phyloP scores from a whole-genome alignment of 2,329 filamentous ascomycete species.

The Fonsecaea pedrosoi region DNA sequence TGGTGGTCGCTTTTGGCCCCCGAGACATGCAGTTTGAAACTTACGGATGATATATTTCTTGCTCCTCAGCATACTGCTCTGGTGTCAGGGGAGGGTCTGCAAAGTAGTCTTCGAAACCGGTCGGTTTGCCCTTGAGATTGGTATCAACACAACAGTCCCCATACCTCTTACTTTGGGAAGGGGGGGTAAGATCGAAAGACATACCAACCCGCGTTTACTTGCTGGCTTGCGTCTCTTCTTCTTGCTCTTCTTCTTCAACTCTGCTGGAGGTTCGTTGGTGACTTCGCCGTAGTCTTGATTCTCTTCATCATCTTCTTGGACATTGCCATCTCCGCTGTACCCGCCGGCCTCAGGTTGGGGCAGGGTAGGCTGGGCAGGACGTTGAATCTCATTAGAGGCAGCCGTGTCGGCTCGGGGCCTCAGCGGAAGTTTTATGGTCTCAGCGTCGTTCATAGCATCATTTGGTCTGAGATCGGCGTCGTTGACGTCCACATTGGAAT shows the following conservation, averaged over 20 bases:
- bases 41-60: constrained; percentile 70
- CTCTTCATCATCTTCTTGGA: constrained; percentile 10
- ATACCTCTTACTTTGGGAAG: not conserved
- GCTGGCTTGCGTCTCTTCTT: constrained; percentile 48
- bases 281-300: constrained; percentile 28
- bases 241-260: constrained; percentile 44
- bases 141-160: constrained; percentile 5
- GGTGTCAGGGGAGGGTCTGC: constrained; percentile 80
- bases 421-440: constrained; percentile 1
- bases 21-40: constrained; percentile 42
- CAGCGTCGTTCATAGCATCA: not conserved
- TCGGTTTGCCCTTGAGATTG: constrained; percentile 52
- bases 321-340: constrained; percentile 5
- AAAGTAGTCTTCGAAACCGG: constrained; percentile 81
- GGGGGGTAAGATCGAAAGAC: constrained; percentile 30
- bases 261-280: constrained; percentile 25
- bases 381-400: not conserved
- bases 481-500: not conserved
- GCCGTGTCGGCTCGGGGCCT: not conserved
- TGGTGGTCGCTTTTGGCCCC: not conserved
- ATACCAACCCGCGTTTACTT: constrained; percentile 48
- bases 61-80: constrained; percentile 70
- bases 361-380: too few species aligned
- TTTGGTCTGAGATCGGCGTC: not conserved
- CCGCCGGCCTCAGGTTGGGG: not conserved